Evolutionary conservation across 2,329 filamentous ascomycete genomes (phyloP).

Genomic region (Aschersonia sp.): DNA sequence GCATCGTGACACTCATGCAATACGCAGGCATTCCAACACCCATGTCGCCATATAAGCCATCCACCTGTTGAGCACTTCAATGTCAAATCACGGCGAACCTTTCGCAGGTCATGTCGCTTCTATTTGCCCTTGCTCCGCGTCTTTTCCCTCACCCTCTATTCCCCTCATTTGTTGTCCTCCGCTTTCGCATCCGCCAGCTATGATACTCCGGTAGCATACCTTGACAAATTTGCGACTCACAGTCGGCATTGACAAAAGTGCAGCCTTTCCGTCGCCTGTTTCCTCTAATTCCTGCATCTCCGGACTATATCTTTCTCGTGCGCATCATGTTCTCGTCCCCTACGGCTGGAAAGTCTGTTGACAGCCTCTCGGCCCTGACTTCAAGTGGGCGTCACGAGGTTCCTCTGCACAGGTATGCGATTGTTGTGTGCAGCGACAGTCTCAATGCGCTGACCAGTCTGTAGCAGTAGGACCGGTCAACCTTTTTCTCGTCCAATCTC

Average conservation of each 20-base stretch:
- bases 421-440: constrained; percentile 4
- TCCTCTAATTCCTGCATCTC: background rate
- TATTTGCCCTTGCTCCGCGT: background rate
- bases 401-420: constrained; percentile 41
- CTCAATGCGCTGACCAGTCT: constrained; percentile 9
- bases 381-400: constrained; percentile 36
- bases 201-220: constrained; percentile 32
- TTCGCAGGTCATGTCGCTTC: background rate
- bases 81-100: background rate
- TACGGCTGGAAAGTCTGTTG: constrained; percentile 48
- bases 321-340: constrained; percentile 44
- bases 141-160: background rate
- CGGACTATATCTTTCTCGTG: constrained; percentile 1
- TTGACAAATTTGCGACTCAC: constrained; percentile 14
- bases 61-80: background rate
- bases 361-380: constrained; percentile 44
- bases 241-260: background rate
- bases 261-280: too few species aligned
- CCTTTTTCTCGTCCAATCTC: constrained; percentile 30
- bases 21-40: too few species aligned
- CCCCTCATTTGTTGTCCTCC: background rate
- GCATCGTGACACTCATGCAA: too few species aligned
- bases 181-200: constrained; percentile 17
- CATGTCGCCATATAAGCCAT: too few species aligned
- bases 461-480: constrained; percentile 27